phyloP scores from a whole-genome alignment of 2,329 filamentous ascomycete species.

The Arachnomyces sp. region DNA sequence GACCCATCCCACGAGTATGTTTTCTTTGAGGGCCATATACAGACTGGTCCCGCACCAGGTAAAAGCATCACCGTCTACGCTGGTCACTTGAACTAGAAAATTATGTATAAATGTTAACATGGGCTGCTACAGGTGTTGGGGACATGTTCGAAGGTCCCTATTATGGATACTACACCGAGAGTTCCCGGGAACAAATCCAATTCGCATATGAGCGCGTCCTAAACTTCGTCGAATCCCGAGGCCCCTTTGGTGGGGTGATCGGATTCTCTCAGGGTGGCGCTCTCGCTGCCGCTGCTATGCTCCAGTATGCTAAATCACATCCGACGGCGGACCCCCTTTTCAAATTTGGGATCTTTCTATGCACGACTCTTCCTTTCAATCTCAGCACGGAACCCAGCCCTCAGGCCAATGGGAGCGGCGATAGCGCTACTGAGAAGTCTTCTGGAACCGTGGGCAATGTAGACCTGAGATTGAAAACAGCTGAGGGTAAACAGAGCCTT shows the following conservation, averaged over 20 bases:
- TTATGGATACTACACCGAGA: conserved; percentile 3
- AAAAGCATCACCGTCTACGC: not conserved
- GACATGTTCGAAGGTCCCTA: conserved; percentile 3
- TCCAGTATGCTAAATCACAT: conserved; percentile 1
- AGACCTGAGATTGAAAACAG: not conserved
- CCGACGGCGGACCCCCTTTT: conserved; percentile 1
- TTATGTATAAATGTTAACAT: not conserved
- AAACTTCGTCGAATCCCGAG: conserved; percentile 27
- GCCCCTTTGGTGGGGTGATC: conserved; percentile 61
- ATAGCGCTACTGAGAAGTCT: not conserved
- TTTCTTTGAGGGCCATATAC: conserved; percentile 1
- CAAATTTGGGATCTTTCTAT: conserved; percentile 3
- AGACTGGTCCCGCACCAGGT: conserved; percentile 2
- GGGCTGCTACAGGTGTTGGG: not conserved
- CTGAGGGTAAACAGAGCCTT: not conserved
- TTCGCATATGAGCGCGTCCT: conserved; percentile 1
- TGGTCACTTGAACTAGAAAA: too few species aligned
- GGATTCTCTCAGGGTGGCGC: conserved; percentile 72
- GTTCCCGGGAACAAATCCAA: not conserved
- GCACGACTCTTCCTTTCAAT: conserved; percentile 1
- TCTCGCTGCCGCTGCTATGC: conserved; percentile 1
- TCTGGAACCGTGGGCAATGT: not conserved
- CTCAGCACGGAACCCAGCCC: not conserved
- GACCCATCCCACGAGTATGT: conserved; percentile 2
- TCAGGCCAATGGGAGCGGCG: not conserved